Evolutionary conservation across 1,284 basidiomycete species (phyloP).

Genomic region (Ustanciosporium gigantosporum): DNA sequence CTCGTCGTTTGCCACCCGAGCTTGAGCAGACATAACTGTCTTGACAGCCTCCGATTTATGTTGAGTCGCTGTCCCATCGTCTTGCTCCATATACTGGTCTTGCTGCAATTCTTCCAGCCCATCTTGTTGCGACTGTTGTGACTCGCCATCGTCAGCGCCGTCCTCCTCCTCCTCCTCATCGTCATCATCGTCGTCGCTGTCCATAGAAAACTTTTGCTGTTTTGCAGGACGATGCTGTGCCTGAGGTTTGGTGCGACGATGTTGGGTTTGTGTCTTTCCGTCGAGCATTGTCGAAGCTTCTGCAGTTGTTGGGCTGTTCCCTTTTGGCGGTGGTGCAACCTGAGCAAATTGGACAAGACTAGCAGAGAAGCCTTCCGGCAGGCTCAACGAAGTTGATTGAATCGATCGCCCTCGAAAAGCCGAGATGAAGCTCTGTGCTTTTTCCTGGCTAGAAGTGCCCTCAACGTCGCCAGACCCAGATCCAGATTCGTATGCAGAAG

Average conservation of each 20-base stretch:
- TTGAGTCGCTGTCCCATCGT: not conserved
- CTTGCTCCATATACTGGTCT: not conserved
- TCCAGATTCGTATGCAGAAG: not conserved
- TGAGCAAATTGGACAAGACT: slow-evolving; percentile 17
- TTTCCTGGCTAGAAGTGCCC: not conserved
- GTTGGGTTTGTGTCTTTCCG: not conserved
- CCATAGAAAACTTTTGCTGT: slow-evolving; percentile 40
- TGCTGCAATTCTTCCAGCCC: not conserved
- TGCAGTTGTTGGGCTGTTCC: too few species aligned
- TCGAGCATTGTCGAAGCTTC: not conserved
- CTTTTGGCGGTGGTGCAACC: slow-evolving; percentile 1
- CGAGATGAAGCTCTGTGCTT: slow-evolving; percentile 13
- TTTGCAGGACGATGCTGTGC: slow-evolving; percentile 1
- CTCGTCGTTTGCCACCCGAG: slow-evolving; percentile 2
- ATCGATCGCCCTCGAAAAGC: slow-evolving; percentile 30
- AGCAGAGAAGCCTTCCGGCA: slow-evolving; percentile 17
- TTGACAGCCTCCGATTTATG: not conserved
- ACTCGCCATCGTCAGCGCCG: not conserved
- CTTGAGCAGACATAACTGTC: slow-evolving; percentile 3
- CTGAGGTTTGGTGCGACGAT: not conserved
- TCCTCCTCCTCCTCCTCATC: slow-evolving; percentile 2
- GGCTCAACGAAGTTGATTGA: slow-evolving; percentile 20
- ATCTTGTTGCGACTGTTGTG: not conserved
- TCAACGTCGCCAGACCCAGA: not conserved
- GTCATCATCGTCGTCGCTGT: slow-evolving; percentile 37